Conservation (phyloP, 2,329 filamentous ascomycete species). For the Calonectria pseudoturangicola region DNA sequence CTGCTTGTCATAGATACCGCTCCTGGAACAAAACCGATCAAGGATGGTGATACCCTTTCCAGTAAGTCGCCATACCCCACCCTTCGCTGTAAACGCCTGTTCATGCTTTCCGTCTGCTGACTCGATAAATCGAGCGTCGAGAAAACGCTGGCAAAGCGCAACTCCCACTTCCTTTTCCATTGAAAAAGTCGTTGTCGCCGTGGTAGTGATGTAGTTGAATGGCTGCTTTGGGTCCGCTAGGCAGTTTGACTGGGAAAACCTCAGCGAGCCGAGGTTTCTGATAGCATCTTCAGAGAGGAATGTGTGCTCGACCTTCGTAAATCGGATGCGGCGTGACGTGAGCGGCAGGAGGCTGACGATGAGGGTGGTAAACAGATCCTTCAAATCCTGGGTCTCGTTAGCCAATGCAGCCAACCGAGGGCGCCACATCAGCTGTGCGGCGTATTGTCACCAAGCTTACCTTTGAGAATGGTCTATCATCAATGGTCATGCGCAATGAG, state of each 20-base stretch:
- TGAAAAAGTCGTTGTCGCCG: conserved; percentile 97
- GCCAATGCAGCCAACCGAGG: background rate
- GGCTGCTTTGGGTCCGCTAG: conserved; percentile 99
- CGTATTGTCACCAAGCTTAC: conserved; percentile 71
- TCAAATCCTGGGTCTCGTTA: conserved; percentile 84
- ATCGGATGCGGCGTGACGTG: conserved; percentile 89
- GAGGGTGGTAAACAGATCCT: conserved; percentile 95
- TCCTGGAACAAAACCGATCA: conserved; percentile 92
- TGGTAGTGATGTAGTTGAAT: conserved; percentile 96
- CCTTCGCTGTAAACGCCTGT: conserved; percentile 89
- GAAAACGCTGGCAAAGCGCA: conserved; percentile 93
- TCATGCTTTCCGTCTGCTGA: conserved; percentile 90
- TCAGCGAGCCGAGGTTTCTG: conserved; percentile 95
- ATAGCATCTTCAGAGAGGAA: conserved; percentile 98
- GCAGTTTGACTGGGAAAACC: conserved; percentile 97
- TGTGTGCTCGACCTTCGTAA: conserved; percentile 92
- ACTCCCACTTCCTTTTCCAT: conserved; percentile 99
- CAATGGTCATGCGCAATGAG: conserved; percentile 96
- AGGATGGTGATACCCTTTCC: conserved; percentile 96
- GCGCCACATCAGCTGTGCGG: background rate
- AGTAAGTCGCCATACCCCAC: conserved; percentile 90
- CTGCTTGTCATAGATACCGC: conserved; percentile 95
- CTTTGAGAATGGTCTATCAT: conserved; percentile 95
- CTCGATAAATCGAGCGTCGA: conserved; percentile 95
- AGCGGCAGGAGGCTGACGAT: conserved; percentile 93